These are phyloP conservation scores for Penicillium sclerotigenum DNA, from an alignment of 2,329 filamentous ascomycete genomes.

Conservation along the genomic window DNA sequence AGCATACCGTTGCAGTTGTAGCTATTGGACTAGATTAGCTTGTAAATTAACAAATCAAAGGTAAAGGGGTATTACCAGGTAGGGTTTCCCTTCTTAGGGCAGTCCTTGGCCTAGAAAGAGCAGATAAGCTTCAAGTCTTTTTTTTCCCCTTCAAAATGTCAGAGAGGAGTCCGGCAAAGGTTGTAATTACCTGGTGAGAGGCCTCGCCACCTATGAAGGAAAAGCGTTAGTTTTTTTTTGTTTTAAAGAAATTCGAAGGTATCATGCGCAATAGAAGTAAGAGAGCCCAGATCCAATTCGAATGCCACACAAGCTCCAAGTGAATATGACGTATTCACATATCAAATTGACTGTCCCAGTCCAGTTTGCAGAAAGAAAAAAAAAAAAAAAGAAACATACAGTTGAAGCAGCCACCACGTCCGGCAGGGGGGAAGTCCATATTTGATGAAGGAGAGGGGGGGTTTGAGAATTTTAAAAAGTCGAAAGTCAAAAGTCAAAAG, in stretches of 20 bases:
- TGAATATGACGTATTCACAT: conserved; percentile 5
- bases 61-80: conserved; percentile 63
- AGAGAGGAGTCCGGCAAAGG: background rate
- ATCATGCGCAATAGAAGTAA: background rate
- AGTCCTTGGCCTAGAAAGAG: conserved; percentile 68
- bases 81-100: conserved; percentile 76
- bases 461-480: background rate
- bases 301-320: background rate
- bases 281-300: background rate
- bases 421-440: conserved; percentile 51
- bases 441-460: conserved; percentile 19
- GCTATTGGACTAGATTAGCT: conserved; percentile 44
- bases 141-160: background rate
- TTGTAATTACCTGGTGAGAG: conserved; percentile 66
- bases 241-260: no score
- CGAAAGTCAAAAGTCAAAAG: conserved; percentile 6
- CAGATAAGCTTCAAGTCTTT: conserved; percentile 17
- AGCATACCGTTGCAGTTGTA: conserved; percentile 75
- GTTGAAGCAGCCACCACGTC: conserved; percentile 57
- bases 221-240: conserved; percentile 25
- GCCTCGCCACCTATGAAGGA: conserved; percentile 62
- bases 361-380: background rate
- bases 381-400: conserved; percentile 45
- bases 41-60: background rate
- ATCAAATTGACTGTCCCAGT: background rate